Evolutionary conservation across 2,329 filamentous ascomycete species (phyloP).

Genomic region (Microcyclospora tardicrescens): DNA sequence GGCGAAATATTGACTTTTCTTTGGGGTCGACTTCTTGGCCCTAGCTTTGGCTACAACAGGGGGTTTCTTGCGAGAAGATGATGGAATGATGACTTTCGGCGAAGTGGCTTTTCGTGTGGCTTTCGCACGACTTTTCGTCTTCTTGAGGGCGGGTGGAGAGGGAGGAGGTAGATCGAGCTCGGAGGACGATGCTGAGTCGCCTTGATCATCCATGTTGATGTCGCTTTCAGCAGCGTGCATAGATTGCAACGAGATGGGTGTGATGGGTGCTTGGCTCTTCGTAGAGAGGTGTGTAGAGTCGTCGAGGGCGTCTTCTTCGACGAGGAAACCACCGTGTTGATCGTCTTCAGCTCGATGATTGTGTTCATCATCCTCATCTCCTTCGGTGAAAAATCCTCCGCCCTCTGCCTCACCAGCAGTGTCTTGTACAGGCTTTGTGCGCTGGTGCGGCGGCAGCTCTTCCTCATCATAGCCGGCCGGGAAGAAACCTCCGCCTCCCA

Average conservation of each 20-base stretch:
- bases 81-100: conserved; percentile 14
- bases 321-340: conserved; percentile 26
- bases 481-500: conserved; percentile 30
- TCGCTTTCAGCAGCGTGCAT: conserved; percentile 8
- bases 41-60: neutral
- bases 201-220: conserved; percentile 20
- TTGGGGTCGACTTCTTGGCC: conserved; percentile 15
- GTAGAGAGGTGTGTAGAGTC: conserved; percentile 1
- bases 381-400: conserved; percentile 18
- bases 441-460: conserved; percentile 14
- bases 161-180: conserved; percentile 1
- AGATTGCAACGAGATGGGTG: conserved; percentile 15
- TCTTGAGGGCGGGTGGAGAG: neutral
- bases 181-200: conserved; percentile 3
- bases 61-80: neutral
- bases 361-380: conserved; percentile 12
- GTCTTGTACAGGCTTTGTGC: conserved; percentile 5
- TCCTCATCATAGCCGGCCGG: conserved; percentile 24
- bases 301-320: conserved; percentile 24
- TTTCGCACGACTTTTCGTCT: conserved; percentile 1
- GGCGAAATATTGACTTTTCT: conserved; percentile 20
- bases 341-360: conserved; percentile 17
- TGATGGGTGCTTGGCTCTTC: conserved; percentile 9
- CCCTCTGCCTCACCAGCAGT: conserved; percentile 9
- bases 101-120: conserved; percentile 6